Percentiles rank a stretch among this genome's conserved stretches.
Conservation (phyloP, 768 basidiomycete genomes). For the Suillus discolor region DNA sequence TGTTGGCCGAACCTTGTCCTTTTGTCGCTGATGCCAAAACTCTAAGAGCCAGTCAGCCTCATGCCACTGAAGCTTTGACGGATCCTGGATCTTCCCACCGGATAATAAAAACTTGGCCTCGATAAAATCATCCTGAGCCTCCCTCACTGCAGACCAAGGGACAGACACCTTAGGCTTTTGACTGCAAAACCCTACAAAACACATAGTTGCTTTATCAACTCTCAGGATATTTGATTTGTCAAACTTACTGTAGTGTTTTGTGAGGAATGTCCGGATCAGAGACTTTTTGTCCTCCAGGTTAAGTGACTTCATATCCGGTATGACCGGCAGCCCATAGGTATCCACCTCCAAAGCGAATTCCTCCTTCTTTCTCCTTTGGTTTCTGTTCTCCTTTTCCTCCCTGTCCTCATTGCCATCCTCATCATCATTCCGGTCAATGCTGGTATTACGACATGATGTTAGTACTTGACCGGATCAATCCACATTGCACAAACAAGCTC, state of each 20-base stretch:
- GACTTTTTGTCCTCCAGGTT: no score
- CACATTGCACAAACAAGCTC: background rate
- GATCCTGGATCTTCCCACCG: background rate
- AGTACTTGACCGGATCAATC: background rate
- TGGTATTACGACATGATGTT: background rate
- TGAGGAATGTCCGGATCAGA: background rate
- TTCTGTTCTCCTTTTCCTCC: background rate
- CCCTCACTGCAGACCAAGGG: background rate
- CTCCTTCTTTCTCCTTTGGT: background rate
- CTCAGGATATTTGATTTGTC: background rate
- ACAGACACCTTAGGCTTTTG: background rate
- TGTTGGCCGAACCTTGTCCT: no score
- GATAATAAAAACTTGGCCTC: background rate
- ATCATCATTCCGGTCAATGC: background rate
- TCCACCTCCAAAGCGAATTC: background rate
- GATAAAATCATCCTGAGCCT: background rate
- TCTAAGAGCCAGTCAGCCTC: background rate
- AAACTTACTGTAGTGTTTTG: background rate
- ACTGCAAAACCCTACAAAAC: background rate
- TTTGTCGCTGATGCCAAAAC: no score
- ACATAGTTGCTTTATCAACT: background rate
- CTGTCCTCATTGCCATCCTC: background rate
- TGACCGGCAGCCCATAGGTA: background rate
- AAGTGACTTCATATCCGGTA: no score
- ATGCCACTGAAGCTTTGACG: background rate